phyloP scores from a whole-genome alignment of 83 land plant genomes.

The Larix sibirica region DNA sequence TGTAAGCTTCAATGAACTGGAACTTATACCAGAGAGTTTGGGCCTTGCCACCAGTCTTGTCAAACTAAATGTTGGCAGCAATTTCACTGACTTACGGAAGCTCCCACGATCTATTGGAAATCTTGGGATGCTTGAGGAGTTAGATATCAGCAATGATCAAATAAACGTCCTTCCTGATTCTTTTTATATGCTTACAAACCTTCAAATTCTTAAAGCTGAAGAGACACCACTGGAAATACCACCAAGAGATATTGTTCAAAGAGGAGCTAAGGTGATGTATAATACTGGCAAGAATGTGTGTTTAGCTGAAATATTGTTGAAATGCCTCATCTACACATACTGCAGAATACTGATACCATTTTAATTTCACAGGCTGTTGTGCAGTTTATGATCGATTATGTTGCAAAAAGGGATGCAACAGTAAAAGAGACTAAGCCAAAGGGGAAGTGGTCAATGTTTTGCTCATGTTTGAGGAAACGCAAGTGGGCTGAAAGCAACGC shows the following conservation, averaged over 20 bases:
- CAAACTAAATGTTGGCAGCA: constrained; percentile 47
- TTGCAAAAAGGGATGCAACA: background rate
- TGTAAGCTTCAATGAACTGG: constrained; percentile 43
- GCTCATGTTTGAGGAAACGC: background rate
- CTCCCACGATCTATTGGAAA: constrained; percentile 50
- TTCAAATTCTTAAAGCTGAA: constrained; percentile 33
- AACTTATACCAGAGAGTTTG: constrained; percentile 49
- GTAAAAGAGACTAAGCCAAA: constrained; percentile 16
- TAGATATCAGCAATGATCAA: constrained; percentile 46
- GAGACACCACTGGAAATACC: constrained; percentile 42
- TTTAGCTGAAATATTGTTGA: background rate
- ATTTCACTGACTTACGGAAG: constrained; percentile 34
- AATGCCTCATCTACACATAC: background rate
- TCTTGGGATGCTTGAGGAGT: constrained; percentile 40
- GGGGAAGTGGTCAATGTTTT: background rate
- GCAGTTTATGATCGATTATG: constrained; percentile 18
- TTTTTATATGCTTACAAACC: constrained; percentile 37
- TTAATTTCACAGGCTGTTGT: constrained; percentile 23
- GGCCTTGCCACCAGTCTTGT: constrained; percentile 39
- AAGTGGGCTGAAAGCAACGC: constrained; percentile 8
- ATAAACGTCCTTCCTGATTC: constrained; percentile 44
- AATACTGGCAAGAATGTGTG: background rate
- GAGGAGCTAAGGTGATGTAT: constrained; percentile 48
- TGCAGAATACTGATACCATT: background rate
- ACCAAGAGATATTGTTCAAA: constrained; percentile 28